Evolutionary conservation across 2,329 filamentous ascomycete genomes (phyloP).

Genomic region (Aquanectria penicillioides): DNA sequence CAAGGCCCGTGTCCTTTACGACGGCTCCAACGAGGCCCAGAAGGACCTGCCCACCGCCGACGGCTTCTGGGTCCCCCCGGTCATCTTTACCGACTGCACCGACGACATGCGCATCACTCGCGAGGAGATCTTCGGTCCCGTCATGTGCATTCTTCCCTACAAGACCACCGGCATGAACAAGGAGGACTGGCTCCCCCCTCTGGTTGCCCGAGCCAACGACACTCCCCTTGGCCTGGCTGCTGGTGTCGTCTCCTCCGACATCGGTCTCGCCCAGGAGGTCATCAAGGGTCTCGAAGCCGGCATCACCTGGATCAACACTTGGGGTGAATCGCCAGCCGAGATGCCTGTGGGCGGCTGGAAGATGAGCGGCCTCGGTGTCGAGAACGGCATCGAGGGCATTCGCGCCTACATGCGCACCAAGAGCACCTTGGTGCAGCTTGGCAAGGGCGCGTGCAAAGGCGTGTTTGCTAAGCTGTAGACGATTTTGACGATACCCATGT

Average conservation of each 20-base stretch:
- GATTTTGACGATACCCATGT: conserved; percentile 25
- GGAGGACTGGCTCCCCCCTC: conserved; percentile 67
- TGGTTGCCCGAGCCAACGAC: conserved; percentile 77
- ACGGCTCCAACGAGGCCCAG: conserved; percentile 70
- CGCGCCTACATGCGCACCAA: conserved; percentile 88
- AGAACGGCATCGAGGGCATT: conserved; percentile 84
- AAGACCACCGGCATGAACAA: conserved; percentile 52
- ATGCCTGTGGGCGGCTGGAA: conserved; percentile 96
- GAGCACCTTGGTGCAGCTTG: conserved; percentile 87
- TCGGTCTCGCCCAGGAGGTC: conserved; percentile 78
- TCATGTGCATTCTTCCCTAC: conserved; percentile 84
- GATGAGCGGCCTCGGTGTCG: conserved; percentile 85
- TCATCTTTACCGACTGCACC: conserved; percentile 86
- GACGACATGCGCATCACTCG: conserved; percentile 82
- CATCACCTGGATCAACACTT: conserved; percentile 93
- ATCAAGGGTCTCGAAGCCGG: conserved; percentile 79
- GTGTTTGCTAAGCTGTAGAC: conserved; percentile 76
- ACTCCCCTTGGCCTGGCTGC: conserved; percentile 84
- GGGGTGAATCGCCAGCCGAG: conserved; percentile 91
- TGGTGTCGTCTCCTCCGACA: conserved; percentile 81
- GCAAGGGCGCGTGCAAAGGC: conserved; percentile 66
- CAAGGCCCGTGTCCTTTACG: conserved; percentile 77
- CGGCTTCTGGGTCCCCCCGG: conserved; percentile 88
- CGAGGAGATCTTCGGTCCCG: conserved; percentile 91
- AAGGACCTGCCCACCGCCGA: conserved; percentile 59